phyloP scores from a whole-genome alignment of 2,329 filamentous ascomycete species.

The Lasiodiplodia hormozganensis region DNA sequence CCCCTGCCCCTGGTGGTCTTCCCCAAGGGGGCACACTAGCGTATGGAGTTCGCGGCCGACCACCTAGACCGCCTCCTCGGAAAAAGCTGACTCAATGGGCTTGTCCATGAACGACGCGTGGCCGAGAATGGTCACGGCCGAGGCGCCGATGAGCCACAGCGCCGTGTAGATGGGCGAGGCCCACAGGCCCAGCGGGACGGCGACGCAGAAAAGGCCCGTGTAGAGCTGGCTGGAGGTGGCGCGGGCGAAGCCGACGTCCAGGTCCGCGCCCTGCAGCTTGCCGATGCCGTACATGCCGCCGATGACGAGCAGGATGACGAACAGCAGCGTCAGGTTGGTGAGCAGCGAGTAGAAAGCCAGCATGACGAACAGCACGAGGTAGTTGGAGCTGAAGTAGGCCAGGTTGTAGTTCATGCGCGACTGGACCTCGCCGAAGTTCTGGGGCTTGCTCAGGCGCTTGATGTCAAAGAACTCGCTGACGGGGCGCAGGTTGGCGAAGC shows the following conservation, averaged over 20 bases:
- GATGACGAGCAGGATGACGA: slow-evolving; percentile 88
- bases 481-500: slow-evolving; percentile 92
- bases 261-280: slow-evolving; percentile 85
- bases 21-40: slow-evolving; percentile 86
- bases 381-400: slow-evolving; percentile 97
- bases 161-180: slow-evolving; percentile 84
- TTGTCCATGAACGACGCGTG: slow-evolving; percentile 97
- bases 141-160: slow-evolving; percentile 95
- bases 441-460: slow-evolving; percentile 93
- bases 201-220: slow-evolving; percentile 81
- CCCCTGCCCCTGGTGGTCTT: slow-evolving; percentile 94
- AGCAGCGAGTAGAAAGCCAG: slow-evolving; percentile 94
- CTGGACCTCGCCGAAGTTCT: slow-evolving; percentile 88
- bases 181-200: slow-evolving; percentile 83
- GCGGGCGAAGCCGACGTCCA: slow-evolving; percentile 82
- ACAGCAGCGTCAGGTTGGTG: slow-evolving; percentile 84
- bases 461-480: slow-evolving; percentile 93
- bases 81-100: slow-evolving; percentile 99
- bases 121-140: slow-evolving; percentile 90
- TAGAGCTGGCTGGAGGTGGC: slow-evolving; percentile 94
- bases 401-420: slow-evolving; percentile 97
- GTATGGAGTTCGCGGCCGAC: slow-evolving; percentile 99
- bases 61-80: slow-evolving; percentile 99
- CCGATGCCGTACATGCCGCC: slow-evolving; percentile 90
- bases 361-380: slow-evolving; percentile 91